Evolutionary conservation across 2,329 filamentous ascomycete genomes (phyloP), one percentile per base, ranked within the genome.

Genomic region (Coleophoma crateriformis): DNA sequence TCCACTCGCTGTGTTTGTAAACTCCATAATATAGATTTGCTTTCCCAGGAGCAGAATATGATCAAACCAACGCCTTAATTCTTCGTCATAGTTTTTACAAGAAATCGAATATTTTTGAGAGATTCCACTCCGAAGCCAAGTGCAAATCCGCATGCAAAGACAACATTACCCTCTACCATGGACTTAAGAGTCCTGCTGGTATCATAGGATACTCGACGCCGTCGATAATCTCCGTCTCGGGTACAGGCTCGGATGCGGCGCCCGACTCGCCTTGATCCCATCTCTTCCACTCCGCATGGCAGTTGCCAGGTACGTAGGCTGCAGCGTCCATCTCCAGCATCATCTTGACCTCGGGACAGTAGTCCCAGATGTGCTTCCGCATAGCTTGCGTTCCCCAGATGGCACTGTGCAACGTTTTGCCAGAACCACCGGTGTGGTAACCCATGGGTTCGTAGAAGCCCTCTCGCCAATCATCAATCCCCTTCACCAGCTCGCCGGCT

Each of bases 291-390:
- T 64, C 62, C 4, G 63, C 58, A 34, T 69, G 62, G 54, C 75
- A 79, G 7, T 68, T 57, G 7, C 76, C 76, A 1, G 74, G 75
- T 5, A 79, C 70, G 52, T 69, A 77, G 52, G 71, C 66, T 40
- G 73, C 75, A 7, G 71, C 72, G 54, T 80, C 76, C 77, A 81
- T 81, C 45, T 67, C 65, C 27, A 81, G 61, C 42, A 72, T 78
- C 70, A 81, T 76, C 67, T 80, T 81, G 32, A 81, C 69, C 60
- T 82, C 78, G 1, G 78, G 78, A 52, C 78, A 81, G 61, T 81
- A 81, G 27, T 72, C 67, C 72, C 74, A 80, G 39, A 81, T 74
- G 52, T 78, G 72, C 52, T 69, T 68, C 22, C 78, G 66, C 59
- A 68, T 57, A 53, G 70, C 66, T 0, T 71, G 71, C 4, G 66